These are phyloP conservation scores for Wallacemonas collosoma DNA, from an alignment of 208 protist genomes.

Conservation along the genomic window DNA sequence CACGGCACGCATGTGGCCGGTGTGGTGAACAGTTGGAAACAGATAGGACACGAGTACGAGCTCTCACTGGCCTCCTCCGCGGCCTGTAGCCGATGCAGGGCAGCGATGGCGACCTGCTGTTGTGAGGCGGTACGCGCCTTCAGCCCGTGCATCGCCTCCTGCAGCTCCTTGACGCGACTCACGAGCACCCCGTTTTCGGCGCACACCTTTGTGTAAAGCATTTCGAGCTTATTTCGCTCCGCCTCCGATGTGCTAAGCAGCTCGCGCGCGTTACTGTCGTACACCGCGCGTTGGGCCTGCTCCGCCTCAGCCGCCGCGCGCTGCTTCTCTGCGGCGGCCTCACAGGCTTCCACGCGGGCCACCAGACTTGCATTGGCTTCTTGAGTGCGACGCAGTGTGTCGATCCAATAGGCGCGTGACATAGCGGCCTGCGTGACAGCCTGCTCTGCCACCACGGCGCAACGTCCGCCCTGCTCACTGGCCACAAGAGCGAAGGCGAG, in stretches of 20 bases:
- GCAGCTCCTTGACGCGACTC: conserved; percentile 12
- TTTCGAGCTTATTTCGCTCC: background rate
- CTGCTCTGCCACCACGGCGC: background rate
- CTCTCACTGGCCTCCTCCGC: conserved; percentile 83
- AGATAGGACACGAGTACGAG: conserved; percentile 67
- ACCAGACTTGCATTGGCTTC: background rate
- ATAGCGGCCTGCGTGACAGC: background rate
- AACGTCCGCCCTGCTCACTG: background rate
- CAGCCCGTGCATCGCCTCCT: conserved; percentile 1
- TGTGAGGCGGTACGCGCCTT: conserved; percentile 17
- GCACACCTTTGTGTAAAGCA: conserved; percentile 9
- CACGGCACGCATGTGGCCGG: conserved; percentile 85
- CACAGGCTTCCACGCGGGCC: background rate
- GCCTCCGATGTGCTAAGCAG: too few relatives aligned
- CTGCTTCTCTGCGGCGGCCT: conserved; percentile 3
- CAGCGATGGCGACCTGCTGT: conserved; percentile 28
- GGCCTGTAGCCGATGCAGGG: conserved; percentile 56
- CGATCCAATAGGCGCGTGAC: too few relatives aligned
- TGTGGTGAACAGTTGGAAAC: conserved; percentile 55
- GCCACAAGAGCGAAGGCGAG: background rate
- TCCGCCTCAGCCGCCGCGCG: conserved; percentile 15
- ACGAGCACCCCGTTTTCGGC: background rate
- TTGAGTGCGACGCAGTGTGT: background rate
- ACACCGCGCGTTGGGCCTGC: background rate
- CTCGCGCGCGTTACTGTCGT: too few relatives aligned